phyloP scores from a whole-genome alignment of 2,329 filamentous ascomycete genomes.

The Beauveria asiatica region DNA sequence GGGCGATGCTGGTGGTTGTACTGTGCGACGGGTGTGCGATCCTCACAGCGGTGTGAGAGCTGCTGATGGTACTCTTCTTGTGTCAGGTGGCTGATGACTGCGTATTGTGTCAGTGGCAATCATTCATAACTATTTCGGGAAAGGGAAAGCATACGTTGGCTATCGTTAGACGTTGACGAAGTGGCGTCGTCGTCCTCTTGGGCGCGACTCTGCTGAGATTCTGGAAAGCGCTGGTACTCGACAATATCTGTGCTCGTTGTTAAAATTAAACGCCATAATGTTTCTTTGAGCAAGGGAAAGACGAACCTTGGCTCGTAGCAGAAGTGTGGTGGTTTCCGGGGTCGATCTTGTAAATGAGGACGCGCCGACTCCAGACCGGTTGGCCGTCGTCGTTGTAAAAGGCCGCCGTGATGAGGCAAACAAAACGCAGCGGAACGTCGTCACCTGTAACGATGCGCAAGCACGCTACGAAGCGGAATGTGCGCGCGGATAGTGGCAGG shows the following conservation, averaged over 20 bases:
- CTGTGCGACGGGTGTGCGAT: background rate
- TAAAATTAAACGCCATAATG: background rate
- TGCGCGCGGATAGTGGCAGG: conserved; percentile 34
- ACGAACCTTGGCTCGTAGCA: conserved; percentile 14
- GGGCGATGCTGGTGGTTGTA: background rate
- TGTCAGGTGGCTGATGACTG: background rate
- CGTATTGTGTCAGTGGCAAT: background rate
- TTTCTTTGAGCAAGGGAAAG: background rate
- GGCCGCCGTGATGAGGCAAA: conserved; percentile 37
- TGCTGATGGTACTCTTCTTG: background rate
- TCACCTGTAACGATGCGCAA: background rate
- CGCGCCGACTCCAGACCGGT: conserved; percentile 38
- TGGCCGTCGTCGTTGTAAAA: conserved; percentile 36
- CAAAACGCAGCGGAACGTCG: conserved; percentile 14
- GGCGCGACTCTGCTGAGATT: background rate
- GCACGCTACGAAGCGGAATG: background rate
- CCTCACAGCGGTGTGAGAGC: background rate
- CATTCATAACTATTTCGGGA: too few relatives aligned
- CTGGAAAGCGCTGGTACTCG: background rate
- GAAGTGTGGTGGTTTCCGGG: conserved; percentile 19
- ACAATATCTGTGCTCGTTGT: background rate
- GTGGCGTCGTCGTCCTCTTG: background rate
- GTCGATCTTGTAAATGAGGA: conserved; percentile 26
- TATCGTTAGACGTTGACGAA: background rate
- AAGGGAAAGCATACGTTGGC: background rate